Base-by-base conservation (phyloP, 2,329 filamentous ascomycete species). In the Hypoxylon sp. region DNA sequence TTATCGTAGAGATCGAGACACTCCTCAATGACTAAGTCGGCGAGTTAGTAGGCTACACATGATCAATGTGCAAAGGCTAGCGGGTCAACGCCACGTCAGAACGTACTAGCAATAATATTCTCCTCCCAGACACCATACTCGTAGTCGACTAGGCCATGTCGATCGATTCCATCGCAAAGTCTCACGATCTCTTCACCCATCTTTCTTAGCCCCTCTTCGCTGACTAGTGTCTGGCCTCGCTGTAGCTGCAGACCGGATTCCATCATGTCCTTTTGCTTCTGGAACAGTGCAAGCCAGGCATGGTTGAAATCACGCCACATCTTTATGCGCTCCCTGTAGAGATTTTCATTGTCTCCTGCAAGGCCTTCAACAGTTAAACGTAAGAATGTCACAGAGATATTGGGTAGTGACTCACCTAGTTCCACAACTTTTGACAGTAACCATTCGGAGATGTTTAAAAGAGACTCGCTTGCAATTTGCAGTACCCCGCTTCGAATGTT, bases 61-160 rank as follows among this genome's bases (percentile, higher is more conserved):
- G 40, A 8, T 13, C 30, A 31, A 25, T 51, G 31, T 17, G 4
- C 40, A n/a, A 37, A 44, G 20, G 11, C 14, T 14, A 42, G 51
- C n/a, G 37, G 64, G 6, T 60, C 25, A 37, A 40, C 35, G 49
- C 57, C 22, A 20, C 33, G 17, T 33, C 14, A 56, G 53, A 25
- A 86, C 92, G 81, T 84, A 97, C 95, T 87, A 65, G 88, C 88
- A 74, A 96, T 88, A 74, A 98, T 98, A 77, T 93, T 90, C 78
- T 98, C 95, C 81, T 98, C 96, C 89, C 94, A 97, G 27, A 98
- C 93, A 7, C 96, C 96, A 83, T 97, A 97, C 77, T 98, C 92
- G 79, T 98, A 99, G 82, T 99, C 96, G 10, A 99, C 94, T 53
- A 99, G 83, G n/a, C 96, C 96, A 77, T 97, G 91, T 73, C 92